phyloP scores from a whole-genome alignment of 2,329 filamentous ascomycete species.

The Didymella arachidicola region DNA sequence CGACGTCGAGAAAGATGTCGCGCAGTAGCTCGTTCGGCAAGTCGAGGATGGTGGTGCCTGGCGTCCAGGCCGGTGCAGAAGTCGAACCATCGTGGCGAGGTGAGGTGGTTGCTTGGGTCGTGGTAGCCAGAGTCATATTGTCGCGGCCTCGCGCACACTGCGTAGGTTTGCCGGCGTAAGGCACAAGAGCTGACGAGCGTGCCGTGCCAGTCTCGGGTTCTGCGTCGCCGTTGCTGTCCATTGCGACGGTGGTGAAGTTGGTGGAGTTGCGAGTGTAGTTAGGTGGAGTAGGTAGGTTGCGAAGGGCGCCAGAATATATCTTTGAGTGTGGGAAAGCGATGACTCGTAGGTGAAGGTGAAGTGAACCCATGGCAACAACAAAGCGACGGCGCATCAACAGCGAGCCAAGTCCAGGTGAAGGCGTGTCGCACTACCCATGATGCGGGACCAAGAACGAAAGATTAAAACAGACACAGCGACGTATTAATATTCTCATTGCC shows the following conservation, averaged over 20 bases:
- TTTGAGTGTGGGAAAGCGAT: neutral
- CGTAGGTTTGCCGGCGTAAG: neutral
- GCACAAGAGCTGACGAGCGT: neutral
- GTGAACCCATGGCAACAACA: neutral
- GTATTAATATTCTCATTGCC: too few relatives aligned
- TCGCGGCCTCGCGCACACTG: too few relatives aligned
- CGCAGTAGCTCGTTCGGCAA: conserved; percentile 11
- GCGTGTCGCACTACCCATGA: neutral
- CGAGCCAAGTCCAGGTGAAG: neutral
- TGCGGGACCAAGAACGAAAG: too few relatives aligned
- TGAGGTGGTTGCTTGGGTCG: too few relatives aligned
- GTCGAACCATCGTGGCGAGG: too few relatives aligned
- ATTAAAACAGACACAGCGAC: too few relatives aligned
- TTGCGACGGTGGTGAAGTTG: neutral
- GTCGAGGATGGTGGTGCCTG: neutral
- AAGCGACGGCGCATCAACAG: too few relatives aligned
- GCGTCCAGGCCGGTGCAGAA: neutral
- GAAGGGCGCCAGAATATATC: neutral
- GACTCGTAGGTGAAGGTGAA: neutral
- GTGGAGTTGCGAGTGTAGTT: neutral
- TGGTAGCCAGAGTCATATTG: too few relatives aligned
- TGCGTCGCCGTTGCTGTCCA: neutral
- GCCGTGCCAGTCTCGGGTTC: neutral
- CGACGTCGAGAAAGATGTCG: conserved; percentile 1
- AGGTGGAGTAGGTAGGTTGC: neutral